A percentile compares a stretch with the other conserved stretches of the same genome.
phyloP scores from a whole-genome alignment of 2,329 filamentous ascomycete genomes.

The Colletotrichum lindemuthianum region DNA sequence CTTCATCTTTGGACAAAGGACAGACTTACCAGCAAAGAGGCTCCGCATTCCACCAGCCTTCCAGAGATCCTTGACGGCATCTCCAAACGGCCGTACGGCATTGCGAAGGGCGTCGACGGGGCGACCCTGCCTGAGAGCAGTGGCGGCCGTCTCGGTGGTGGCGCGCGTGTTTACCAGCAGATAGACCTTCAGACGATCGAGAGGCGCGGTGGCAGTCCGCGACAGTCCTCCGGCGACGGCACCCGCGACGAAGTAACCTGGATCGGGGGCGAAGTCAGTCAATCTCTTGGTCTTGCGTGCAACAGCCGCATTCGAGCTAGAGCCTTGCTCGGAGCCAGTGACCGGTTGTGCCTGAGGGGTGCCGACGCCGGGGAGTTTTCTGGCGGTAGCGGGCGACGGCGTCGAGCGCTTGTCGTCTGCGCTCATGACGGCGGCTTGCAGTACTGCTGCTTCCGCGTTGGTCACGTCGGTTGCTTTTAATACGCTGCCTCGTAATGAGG shows the following conservation, averaged over 20 bases:
- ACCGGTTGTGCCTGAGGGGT: constrained; percentile 41
- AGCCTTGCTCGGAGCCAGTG: constrained; percentile 38
- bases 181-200: constrained; percentile 97
- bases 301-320: constrained; percentile 41
- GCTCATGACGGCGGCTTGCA: constrained; percentile 25
- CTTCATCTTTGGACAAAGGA: not conserved
- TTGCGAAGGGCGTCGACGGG: constrained; percentile 72
- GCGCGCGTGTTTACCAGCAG: constrained; percentile 88
- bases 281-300: constrained; percentile 60
- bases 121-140: constrained; percentile 76
- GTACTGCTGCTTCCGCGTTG: constrained; percentile 25
- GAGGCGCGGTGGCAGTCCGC: constrained; percentile 91
- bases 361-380: constrained; percentile 46
- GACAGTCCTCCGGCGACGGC: constrained; percentile 94
- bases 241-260: constrained; percentile 98
- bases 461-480: constrained; percentile 15
- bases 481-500: not conserved
- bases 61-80: constrained; percentile 83
- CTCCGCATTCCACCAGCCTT: constrained; percentile 86
- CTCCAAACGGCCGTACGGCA: constrained; percentile 74
- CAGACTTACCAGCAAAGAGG: constrained; percentile 84
- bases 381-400: constrained; percentile 12
- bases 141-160: constrained; percentile 65
- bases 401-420: constrained; percentile 24
- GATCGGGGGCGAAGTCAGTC: constrained; percentile 78